A percentile compares a stretch with the other conserved stretches of the same genome.
These are phyloP conservation scores for Cutaneotrichosporon sp. DNA, from an alignment of 1,284 basidiomycete species.

Conservation along the genomic window DNA sequence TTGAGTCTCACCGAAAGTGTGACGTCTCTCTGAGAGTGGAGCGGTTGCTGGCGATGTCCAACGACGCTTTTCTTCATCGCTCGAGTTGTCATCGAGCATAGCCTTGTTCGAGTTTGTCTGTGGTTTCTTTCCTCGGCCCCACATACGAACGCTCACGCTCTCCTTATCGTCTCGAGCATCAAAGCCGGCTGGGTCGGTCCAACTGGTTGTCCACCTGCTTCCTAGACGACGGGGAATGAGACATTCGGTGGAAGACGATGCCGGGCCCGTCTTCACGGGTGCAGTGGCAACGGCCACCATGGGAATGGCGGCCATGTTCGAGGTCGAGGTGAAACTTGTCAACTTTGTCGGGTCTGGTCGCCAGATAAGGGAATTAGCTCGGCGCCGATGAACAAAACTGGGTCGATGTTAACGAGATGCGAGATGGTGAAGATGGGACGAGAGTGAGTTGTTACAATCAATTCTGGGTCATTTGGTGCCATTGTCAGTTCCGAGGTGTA, in stretches of 20 bases:
- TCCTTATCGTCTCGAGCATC: constrained; percentile 3
- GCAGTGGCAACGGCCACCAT: constrained; percentile 3
- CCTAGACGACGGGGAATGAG: background rate
- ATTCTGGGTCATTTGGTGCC: background rate
- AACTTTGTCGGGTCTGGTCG: too few relatives aligned
- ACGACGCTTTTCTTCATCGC: background rate
- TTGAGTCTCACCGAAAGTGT: background rate
- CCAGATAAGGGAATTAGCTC: too few relatives aligned
- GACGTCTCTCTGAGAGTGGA: background rate
- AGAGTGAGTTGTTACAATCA: background rate
- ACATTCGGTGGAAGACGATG: background rate
- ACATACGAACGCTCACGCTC: background rate
- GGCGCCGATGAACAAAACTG: background rate
- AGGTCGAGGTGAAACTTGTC: too few relatives aligned
- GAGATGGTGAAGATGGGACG: background rate
- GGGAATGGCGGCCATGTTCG: constrained; percentile 7
- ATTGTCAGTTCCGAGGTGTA: too few relatives aligned
- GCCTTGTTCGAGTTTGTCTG: background rate
- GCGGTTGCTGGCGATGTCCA: background rate
- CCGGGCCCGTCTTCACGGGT: background rate
- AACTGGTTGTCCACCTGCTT: constrained; percentile 4
- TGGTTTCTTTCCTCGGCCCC: background rate
- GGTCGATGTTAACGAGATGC: constrained; percentile 1
- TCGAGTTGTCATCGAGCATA: background rate
- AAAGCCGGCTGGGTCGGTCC: constrained; percentile 1